Evolutionary conservation across 2,329 filamentous ascomycete species (phyloP).

Genomic region (Pseudocercospora eumusae): DNA sequence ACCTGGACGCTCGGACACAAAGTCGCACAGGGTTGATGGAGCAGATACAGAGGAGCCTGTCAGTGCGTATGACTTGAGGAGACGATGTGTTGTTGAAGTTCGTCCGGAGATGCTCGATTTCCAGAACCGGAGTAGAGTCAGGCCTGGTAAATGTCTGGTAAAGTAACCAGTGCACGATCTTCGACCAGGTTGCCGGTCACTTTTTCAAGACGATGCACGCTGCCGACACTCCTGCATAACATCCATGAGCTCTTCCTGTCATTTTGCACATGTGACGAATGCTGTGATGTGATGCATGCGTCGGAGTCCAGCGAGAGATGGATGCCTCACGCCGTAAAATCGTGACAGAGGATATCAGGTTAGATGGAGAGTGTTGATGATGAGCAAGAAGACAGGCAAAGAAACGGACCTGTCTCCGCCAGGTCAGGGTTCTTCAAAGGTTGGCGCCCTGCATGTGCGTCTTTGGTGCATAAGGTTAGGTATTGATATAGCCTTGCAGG

Average conservation of each 20-base stretch:
- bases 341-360: neutral
- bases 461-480: neutral
- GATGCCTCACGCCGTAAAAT: neutral
- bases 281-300: neutral
- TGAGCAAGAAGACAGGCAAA: neutral
- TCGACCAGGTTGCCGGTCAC: slow-evolving; percentile 8
- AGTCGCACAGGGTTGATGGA: neutral
- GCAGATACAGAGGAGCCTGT: too few relatives aligned
- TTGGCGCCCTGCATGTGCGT: neutral
- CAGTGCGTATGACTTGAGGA: too few relatives aligned
- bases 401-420: neutral
- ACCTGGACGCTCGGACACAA: neutral
- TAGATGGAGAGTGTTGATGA: neutral
- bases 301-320: neutral
- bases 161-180: neutral
- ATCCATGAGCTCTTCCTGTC: slow-evolving; percentile 8
- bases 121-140: neutral
- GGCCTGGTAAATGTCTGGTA: neutral
- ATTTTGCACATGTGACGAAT: slow-evolving; percentile 12
- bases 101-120: neutral
- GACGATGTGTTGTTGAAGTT: neutral
- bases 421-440: neutral
- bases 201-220: slow-evolving; percentile 8
- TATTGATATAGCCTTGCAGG: neutral
- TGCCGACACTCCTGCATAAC: slow-evolving; percentile 9